phyloP scores from a whole-genome alignment of 2,329 filamentous ascomycete species.

The Lachnellula subtilissima region DNA sequence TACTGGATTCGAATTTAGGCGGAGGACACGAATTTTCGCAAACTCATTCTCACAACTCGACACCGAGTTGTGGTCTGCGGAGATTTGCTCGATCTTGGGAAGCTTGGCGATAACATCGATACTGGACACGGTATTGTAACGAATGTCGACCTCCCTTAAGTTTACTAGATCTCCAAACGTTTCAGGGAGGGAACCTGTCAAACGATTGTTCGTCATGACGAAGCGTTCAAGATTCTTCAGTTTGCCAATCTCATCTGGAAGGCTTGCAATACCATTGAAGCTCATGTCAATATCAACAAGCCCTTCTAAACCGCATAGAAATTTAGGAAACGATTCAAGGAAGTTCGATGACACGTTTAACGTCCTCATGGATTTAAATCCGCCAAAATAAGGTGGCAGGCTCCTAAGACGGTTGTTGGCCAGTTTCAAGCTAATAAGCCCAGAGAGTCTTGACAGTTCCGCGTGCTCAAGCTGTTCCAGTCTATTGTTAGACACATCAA shows the following conservation, averaged over 20 bases:
- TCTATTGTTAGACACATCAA: conserved; percentile 93
- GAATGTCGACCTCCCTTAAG: conserved; percentile 86
- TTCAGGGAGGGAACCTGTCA: conserved; percentile 69
- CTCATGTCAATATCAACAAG: conserved; percentile 92
- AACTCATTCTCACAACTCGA: conserved; percentile 90
- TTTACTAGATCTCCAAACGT: conserved; percentile 69
- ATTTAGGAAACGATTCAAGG: conserved; percentile 76
- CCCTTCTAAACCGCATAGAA: conserved; percentile 75
- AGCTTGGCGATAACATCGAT: conserved; percentile 84
- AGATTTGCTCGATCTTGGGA: conserved; percentile 80
- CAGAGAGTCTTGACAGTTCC: conserved; percentile 68
- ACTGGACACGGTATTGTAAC: conserved; percentile 84
- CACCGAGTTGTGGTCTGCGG: conserved; percentile 88
- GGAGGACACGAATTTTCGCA: conserved; percentile 73
- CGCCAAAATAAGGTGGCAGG: conserved; percentile 76
- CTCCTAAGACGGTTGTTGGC: conserved; percentile 85
- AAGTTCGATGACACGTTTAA: conserved; percentile 94
- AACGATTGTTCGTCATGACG: conserved; percentile 91
- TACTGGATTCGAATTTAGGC: conserved; percentile 90
- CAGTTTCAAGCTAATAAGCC: conserved; percentile 82
- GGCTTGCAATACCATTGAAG: conserved; percentile 80
- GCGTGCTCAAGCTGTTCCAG: conserved; percentile 83
- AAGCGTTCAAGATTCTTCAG: conserved; percentile 79
- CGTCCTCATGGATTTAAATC: conserved; percentile 73
- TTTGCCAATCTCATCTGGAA: conserved; percentile 75